Evolutionary conservation across 495 filamentous ascomycete genomes (phyloP), one percentile per base, ranked within the genome.

Genomic region (Platismatia glauca): DNA sequence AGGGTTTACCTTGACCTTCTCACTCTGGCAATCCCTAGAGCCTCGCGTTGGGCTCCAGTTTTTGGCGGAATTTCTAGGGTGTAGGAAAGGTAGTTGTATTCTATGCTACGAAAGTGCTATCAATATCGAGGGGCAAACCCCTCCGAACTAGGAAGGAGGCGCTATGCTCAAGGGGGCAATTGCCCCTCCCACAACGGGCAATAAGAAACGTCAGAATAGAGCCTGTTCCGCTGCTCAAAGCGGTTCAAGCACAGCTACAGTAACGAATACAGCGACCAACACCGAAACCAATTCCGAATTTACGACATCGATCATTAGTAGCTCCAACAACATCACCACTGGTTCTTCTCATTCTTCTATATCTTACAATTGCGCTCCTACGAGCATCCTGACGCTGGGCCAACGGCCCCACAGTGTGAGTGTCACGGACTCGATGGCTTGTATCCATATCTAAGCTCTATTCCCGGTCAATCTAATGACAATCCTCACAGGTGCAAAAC

Each of bases 341-440:
- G 43, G 43, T 22, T 46, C 43, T 22, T 46, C 43, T n/a, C 43
- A 22, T 18, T 46, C 43, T 46, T 46, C 43, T 22, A 46, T n/a
- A 18, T 46, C 43, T 18, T 46, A 46, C 15, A 2, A 2, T 67
- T 59, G 66, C 8, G 55, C 66, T 4, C 71, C 67, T 71, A 71
- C 58, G 73, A 64, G 69, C 67, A 70, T 37, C 55, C 55, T 34
- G 55, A 55, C 76, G 72, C 41, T 80, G 82, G 4, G 68, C 73
- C 56, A 79, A 77, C 6, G 77, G 7, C 55, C 2, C 55, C 55
- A 35, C 11, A 22, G 12, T 57, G 55, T 7, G 1, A 37, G 35
- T 57, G 55, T 27, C 31, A 57, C 22, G 55, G 55, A 57, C 55
- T 57, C 12, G 5, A 6, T 35, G 55, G 55, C 31, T 37, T 57